Base-by-base conservation (phyloP, 257 asterid species). In the Nicotiana tomentosiformis region DNA sequence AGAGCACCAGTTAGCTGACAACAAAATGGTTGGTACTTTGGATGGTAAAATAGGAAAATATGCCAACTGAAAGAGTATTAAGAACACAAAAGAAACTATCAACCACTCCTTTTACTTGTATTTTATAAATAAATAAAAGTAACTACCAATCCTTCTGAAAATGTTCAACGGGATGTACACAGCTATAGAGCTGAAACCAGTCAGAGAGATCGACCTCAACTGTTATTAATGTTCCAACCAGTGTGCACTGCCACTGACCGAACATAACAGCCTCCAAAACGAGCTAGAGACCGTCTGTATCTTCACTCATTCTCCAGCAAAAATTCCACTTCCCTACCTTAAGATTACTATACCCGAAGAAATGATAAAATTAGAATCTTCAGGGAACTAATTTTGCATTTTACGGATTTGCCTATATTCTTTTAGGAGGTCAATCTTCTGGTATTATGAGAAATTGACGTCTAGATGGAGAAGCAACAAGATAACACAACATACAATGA, bases 371-470 rank as follows among this genome's bases (percentile, higher is more conserved):
- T 2, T 7, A 49, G 53, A 51, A 76, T 51, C 32, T 58, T 76
- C 80, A 51, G 80, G 64, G 64, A 72, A 51, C 29, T 58, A 51
- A 76, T 29, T 72, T 46, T 76, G 64, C 64, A 76, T 76, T 72
- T 51, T 51, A 14, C 11, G 80, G 46, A 20, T 51, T 76, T 39
- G 16, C 64, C 43, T 49, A 7, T 51, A 29, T 49, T 49, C 20
- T 26, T 49, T 74, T 74, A 46, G 77, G 80, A 60, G 62, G 23
- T 51, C 62, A 74, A 26, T 74, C 61, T 74, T 74, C 43, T 74
- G 64, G 43, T 26, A 51, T 76, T 26, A 76, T 76, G 46, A 76
- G 64, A 76, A 74, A 49, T 7, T 76, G 46, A 51, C 16, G 62
- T 23, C 64, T 30, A 12, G 43, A 7, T 76, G 64, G 43, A 76